Evolutionary conservation across 768 basidiomycete genomes (phyloP).

Genomic region (Macrolepiota albuminosa): DNA sequence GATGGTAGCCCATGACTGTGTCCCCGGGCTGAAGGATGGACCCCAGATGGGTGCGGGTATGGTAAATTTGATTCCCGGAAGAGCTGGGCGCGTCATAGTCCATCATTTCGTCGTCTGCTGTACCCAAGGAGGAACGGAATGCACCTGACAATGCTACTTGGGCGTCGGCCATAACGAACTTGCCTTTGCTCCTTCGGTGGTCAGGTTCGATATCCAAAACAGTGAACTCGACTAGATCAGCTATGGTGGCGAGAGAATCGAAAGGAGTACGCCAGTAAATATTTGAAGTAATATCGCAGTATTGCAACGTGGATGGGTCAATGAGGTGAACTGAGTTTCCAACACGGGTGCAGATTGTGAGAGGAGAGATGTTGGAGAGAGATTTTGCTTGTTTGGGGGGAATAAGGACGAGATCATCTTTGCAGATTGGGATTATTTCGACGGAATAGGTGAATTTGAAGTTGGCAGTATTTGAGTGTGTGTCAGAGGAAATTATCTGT

Average conservation of each 20-base stretch:
- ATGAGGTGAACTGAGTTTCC: slow-evolving; percentile 89
- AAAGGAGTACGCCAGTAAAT: slow-evolving; percentile 94
- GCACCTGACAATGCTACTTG: slow-evolving; percentile 86
- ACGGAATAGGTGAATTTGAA: slow-evolving; percentile 98
- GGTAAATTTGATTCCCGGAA: slow-evolving; percentile 74
- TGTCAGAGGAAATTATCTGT: slow-evolving; percentile 90
- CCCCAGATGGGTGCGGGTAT: slow-evolving; percentile 96
- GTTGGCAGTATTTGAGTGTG: slow-evolving; percentile 88
- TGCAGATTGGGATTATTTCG: slow-evolving; percentile 95
- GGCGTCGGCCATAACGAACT: slow-evolving; percentile 73
- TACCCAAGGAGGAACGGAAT: slow-evolving; percentile 49
- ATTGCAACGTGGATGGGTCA: slow-evolving; percentile 83
- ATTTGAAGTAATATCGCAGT: slow-evolving; percentile 71
- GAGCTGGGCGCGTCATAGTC: slow-evolving; percentile 56
- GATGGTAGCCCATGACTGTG: slow-evolving; percentile 85
- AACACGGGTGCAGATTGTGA: slow-evolving; percentile 86
- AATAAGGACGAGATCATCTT: slow-evolving; percentile 93
- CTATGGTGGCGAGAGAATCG: slow-evolving; percentile 72
- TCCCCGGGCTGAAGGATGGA: slow-evolving; percentile 91
- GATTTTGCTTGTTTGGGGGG: slow-evolving; percentile 77
- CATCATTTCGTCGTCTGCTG: slow-evolving; percentile 40
- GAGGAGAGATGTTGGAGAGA: slow-evolving; percentile 83
- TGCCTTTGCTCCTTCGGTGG: slow-evolving; percentile 51
- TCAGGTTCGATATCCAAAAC: slow-evolving; percentile 92
- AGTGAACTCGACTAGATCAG: slow-evolving; percentile 91